Conservation (phyloP, 192 early-diverging fungal species). For the Cetraspora pellucida region DNA sequence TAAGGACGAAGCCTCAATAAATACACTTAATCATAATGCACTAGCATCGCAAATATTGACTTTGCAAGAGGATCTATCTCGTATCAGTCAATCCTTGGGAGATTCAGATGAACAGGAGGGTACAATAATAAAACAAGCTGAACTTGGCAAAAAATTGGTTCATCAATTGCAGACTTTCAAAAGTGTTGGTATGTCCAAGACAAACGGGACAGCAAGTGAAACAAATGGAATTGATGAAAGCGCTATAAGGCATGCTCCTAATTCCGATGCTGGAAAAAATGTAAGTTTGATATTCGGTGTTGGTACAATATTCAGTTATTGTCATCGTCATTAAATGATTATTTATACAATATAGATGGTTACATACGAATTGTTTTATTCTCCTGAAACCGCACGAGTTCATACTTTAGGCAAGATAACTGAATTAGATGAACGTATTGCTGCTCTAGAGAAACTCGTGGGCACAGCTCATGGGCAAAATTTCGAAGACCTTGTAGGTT, state of each 20-base stretch:
- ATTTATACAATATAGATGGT: conserved; percentile 46
- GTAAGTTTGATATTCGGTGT: conserved; percentile 1
- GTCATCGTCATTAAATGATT: background rate
- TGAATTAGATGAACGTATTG: conserved; percentile 69
- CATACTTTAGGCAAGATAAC: conserved; percentile 58
- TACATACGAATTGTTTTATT: conserved; percentile 76
- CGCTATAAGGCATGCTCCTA: background rate
- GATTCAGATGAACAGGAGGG: conserved; percentile 36
- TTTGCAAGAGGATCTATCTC: conserved; percentile 53
- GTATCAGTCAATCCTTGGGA: conserved; percentile 50
- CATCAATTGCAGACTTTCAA: conserved; percentile 60
- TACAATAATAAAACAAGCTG: conserved; percentile 48
- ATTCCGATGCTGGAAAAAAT: conserved; percentile 13
- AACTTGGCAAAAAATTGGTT: conserved; percentile 52
- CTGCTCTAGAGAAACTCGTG: conserved; percentile 68
- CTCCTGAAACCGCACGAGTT: conserved; percentile 59
- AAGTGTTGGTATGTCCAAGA: conserved; percentile 32
- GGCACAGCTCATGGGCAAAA: conserved; percentile 66
- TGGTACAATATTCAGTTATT: background rate
- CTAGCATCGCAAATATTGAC: conserved; percentile 53
- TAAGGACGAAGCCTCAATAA: background rate
- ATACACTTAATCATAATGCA: conserved; percentile 47
- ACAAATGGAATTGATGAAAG: conserved; percentile 28
- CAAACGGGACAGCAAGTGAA: conserved; percentile 11
- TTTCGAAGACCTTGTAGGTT: conserved; percentile 50